Percentiles rank a stretch among this genome's conserved stretches.
Conservation (phyloP, 2,329 filamentous ascomycete species). For the Scleromitrula shiraiana region DNA sequence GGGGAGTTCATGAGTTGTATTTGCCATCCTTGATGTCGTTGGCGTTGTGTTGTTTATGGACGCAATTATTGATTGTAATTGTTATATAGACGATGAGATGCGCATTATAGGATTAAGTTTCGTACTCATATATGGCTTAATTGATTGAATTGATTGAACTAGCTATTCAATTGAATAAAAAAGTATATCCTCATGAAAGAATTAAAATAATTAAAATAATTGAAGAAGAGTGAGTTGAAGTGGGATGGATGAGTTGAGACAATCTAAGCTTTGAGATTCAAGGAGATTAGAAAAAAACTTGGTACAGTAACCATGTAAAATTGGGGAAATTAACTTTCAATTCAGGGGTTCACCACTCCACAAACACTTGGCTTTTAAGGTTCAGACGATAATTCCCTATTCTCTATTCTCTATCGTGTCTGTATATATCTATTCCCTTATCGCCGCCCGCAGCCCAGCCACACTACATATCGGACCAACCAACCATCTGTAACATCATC, state of each 20-base stretch:
- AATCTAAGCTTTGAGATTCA: neutral
- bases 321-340: neutral
- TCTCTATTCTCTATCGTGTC: neutral
- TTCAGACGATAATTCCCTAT: neutral
- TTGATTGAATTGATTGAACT: too few species aligned
- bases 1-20: constrained; percentile 16
- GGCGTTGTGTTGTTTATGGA: too few species aligned
- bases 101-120: constrained; percentile 1
- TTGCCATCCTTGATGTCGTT: constrained; percentile 12
- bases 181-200: too few species aligned
- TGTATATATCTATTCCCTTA: neutral
- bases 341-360: neutral
- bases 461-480: too few species aligned
- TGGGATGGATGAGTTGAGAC: neutral
- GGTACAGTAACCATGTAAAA: neutral
- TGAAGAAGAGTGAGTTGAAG: neutral
- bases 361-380: neutral
- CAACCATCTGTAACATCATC: too few species aligned
- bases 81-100: neutral
- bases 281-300: neutral
- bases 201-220: neutral
- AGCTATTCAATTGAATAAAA: too few species aligned
- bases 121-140: too few species aligned
- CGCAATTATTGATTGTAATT: neutral
- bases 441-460: too few species aligned